phyloP scores from a whole-genome alignment of 2,329 filamentous ascomycete species.

The Cladosporium phlei region DNA sequence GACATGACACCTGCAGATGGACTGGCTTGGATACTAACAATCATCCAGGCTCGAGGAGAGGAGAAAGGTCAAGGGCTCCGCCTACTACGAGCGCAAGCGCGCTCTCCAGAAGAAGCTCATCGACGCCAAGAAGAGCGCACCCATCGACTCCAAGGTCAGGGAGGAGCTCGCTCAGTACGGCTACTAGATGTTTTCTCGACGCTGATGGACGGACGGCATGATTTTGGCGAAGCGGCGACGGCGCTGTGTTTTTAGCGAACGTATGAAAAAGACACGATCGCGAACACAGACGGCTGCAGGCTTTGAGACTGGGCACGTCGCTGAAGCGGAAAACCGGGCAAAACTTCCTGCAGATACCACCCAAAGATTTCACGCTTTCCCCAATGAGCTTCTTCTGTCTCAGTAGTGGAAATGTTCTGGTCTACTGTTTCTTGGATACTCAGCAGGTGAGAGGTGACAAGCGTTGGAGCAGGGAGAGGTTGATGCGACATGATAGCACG shows the following conservation, averaged over 20 bases:
- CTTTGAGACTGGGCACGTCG: constrained; percentile 11
- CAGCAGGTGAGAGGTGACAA: no score
- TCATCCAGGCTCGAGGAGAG: constrained; percentile 85
- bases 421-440: no score
- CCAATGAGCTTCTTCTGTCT: constrained; percentile 6
- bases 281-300: constrained; percentile 12
- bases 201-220: constrained; percentile 12
- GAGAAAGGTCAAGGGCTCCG: constrained; percentile 97
- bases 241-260: constrained; percentile 14
- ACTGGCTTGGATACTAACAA: constrained; percentile 1
- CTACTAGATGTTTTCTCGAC: constrained; percentile 60
- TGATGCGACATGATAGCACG: no score
- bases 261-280: constrained; percentile 14
- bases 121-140: constrained; percentile 88
- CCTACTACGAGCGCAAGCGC: constrained; percentile 99
- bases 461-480: no score
- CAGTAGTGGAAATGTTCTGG: not conserved
- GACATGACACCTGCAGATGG: not conserved
- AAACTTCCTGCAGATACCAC: constrained; percentile 12
- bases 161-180: constrained; percentile 84
- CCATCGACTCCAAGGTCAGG: constrained; percentile 79
- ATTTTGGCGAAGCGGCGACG: constrained; percentile 14
- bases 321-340: constrained; percentile 12
- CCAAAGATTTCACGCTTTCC: constrained; percentile 15
- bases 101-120: constrained; percentile 81